phyloP scores from a whole-genome alignment of 495 filamentous ascomycete species.

The Clohesyomyces aquaticus region DNA sequence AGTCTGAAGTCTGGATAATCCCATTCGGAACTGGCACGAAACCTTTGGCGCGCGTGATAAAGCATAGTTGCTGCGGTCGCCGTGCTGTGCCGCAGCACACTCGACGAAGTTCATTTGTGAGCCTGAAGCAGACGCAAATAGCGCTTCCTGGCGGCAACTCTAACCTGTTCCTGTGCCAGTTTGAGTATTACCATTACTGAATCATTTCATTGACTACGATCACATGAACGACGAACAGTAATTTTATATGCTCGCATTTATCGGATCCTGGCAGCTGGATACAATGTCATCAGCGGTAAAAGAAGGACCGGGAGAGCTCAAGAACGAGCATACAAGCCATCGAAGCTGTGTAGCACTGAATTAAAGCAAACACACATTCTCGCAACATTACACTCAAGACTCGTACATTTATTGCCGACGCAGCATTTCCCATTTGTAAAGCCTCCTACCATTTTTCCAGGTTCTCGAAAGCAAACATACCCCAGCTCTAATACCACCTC shows the following conservation, averaged over 20 bases:
- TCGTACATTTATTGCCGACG: slow-evolving; percentile 7
- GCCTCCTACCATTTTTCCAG: slow-evolving; percentile 4
- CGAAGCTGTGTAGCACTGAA: neutral
- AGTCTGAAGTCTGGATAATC: neutral
- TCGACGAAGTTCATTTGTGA: slow-evolving; percentile 3
- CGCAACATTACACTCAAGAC: slow-evolving; percentile 9
- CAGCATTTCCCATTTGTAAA: slow-evolving; percentile 9
- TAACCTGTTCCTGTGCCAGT: slow-evolving; percentile 9
- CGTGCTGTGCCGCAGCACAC: neutral
- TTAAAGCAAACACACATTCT: slow-evolving; percentile 6
- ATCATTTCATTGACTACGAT: neutral
- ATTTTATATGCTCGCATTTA: slow-evolving; percentile 8
- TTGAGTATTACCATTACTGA: slow-evolving; percentile 5
- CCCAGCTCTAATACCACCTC: slow-evolving; percentile 10
- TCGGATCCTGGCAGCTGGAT: slow-evolving; percentile 13
- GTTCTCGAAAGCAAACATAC: slow-evolving; percentile 6
- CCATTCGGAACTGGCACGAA: slow-evolving; percentile 11
- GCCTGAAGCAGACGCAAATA: slow-evolving; percentile 7
- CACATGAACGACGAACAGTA: slow-evolving; percentile 5
- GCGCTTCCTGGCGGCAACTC: slow-evolving; percentile 10
- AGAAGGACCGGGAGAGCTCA: neutral
- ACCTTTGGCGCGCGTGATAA: slow-evolving; percentile 13
- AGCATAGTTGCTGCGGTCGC: slow-evolving; percentile 9
- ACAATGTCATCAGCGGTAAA: slow-evolving; percentile 13
- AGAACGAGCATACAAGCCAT: neutral